Conservation (phyloP, 345 rosid genomes). For the Brassica nigra region DNA sequence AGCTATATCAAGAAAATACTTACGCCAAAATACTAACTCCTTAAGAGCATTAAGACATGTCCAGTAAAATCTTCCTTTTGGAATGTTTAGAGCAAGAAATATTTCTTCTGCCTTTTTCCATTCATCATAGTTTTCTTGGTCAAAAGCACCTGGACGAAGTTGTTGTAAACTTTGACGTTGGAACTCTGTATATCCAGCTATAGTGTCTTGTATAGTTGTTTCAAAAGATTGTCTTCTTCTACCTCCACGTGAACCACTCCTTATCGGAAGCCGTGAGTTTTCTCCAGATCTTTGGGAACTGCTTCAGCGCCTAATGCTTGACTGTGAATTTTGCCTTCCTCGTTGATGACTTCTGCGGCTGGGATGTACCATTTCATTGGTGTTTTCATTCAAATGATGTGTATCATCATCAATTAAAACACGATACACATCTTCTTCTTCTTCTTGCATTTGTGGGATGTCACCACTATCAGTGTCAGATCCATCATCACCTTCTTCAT, state of each 20-base stretch:
- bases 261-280: neutral
- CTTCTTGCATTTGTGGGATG: too few relatives aligned
- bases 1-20: too few relatives aligned
- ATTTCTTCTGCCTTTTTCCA: too few relatives aligned
- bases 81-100: too few relatives aligned
- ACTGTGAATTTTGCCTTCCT: neutral
- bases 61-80: too few relatives aligned
- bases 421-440: neutral
- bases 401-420: neutral
- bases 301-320: neutral
- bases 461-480: too few relatives aligned
- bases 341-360: neutral
- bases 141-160: too few relatives aligned
- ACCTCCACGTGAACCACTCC: neutral
- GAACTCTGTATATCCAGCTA: neutral
- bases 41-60: too few relatives aligned
- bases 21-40: neutral
- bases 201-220: neutral
- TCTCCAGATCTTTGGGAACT: neutral
- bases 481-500: too few relatives aligned
- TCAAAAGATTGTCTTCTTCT: neutral
- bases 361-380: neutral
- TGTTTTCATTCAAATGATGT: neutral
- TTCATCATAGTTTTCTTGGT: too few relatives aligned
- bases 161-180: neutral